Evolutionary conservation across 495 filamentous ascomycete genomes (phyloP), one percentile per base, ranked within the genome.

Genomic region (Baudoinia panamericana): DNA sequence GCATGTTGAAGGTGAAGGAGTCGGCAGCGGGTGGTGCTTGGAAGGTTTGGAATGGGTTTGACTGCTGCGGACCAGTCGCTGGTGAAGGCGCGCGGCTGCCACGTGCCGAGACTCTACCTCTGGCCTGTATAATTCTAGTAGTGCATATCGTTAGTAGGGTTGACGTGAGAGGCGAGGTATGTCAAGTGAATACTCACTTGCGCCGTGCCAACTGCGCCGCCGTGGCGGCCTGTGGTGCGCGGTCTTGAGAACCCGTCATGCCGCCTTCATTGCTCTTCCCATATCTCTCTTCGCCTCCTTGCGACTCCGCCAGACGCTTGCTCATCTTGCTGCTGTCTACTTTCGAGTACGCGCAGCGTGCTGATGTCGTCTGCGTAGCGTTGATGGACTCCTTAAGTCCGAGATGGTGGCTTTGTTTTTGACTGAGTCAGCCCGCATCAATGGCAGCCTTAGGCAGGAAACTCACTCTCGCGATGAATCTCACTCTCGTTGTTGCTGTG

Each of bases 131-230:
- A 38, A 51, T 51, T 37, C 46, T 50, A 31, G 24, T 15, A 40
- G 13, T 23, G 5, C 10, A 38, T 25, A 4, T 25, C n/a, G 25
- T 8, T 12, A 19, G 8, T 34, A 15, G 12, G 30, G 10, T 26
- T 12, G 20, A 36, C 11, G 5, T 20, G 5, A n/a, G 21, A 28
- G 4, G 19, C 6, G 29, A 20, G 5, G 19, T 18, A 26, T 7
- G 24, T 28, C 16, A 8, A 21, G 32, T 6, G 32, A 23, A n/a
- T 13, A 52, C 52, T 52, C 26, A 55, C 53, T 46, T 49, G 17
- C 53, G 36, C 24, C 22, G 18, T 15, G 53, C 53, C 36, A 56
- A 9, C 37, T 56, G 53, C 16, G 49, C 50, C 3, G 53, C 45
- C 8, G 53, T 53, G 12, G 53, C 53, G 13, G 28, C n/a, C 11